These are phyloP conservation scores for Sclerotinia sclerotiorum DNA, from an alignment of 2,329 filamentous ascomycete species.

Conservation along the genomic window DNA sequence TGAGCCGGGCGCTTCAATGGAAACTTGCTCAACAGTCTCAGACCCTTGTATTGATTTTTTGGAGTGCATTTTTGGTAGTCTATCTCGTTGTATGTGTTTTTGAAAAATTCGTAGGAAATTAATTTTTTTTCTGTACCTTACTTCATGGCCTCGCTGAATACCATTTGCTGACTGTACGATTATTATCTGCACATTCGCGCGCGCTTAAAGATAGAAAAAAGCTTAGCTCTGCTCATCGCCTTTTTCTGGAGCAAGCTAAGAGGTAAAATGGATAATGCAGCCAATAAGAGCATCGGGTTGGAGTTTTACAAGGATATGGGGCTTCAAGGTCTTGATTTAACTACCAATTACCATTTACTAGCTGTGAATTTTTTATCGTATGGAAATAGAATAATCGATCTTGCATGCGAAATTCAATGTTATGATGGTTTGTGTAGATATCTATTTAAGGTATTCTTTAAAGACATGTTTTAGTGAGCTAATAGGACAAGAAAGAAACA, in stretches of 20 bases:
- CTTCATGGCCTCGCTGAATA: neutral
- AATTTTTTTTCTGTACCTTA: neutral
- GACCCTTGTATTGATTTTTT: neutral
- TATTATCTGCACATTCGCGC: constrained; percentile 12
- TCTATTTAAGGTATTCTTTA: neutral
- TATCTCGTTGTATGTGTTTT: neutral
- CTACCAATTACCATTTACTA: neutral
- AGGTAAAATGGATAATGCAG: neutral
- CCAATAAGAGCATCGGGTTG: neutral
- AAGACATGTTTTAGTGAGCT: neutral
- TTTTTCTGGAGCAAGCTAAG: neutral
- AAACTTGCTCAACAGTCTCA: constrained; percentile 16
- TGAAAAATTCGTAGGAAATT: constrained; percentile 1
- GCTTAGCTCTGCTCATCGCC: neutral
- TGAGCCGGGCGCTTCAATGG: constrained; percentile 14
- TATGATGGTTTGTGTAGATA: neutral
- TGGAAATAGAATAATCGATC: neutral
- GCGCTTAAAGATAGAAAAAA: constrained; percentile 11
- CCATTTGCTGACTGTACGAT: constrained; percentile 21
- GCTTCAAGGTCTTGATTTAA: neutral
- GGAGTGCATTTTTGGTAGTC: constrained; percentile 10
- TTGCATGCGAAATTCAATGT: neutral
- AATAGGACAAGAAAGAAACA: neutral
- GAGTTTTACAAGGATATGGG: neutral
- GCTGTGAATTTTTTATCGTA: neutral